These are phyloP conservation scores for Leccinum griseonigrum DNA, from an alignment of 1,284 basidiomycete genomes.

Conservation along the genomic window DNA sequence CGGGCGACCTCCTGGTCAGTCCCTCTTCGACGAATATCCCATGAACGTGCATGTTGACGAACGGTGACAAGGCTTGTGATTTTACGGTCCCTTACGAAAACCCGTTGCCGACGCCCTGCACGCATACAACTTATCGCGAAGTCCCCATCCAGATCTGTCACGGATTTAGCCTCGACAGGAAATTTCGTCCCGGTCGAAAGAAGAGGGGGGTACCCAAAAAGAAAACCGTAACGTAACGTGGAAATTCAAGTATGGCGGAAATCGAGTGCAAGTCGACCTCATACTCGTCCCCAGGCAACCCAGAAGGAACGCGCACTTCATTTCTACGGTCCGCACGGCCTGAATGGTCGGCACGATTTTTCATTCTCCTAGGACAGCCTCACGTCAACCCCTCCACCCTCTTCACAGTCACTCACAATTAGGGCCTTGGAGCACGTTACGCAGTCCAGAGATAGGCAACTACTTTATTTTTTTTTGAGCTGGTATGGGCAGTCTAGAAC, in stretches of 20 bases:
- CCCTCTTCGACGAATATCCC: not conserved
- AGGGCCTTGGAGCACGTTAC: slow-evolving; percentile 11
- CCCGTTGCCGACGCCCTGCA: slow-evolving; percentile 9
- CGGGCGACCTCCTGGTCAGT: not conserved
- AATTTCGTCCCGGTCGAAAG: slow-evolving; percentile 11
- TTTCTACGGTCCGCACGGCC: slow-evolving; percentile 11
- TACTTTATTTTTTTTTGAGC: not conserved
- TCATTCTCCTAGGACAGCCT: slow-evolving; percentile 30
- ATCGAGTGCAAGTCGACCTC: not conserved
- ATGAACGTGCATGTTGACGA: not conserved
- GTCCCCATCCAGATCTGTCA: slow-evolving; percentile 10
- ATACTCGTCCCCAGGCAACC: slow-evolving; percentile 9
- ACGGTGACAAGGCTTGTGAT: slow-evolving; percentile 1
- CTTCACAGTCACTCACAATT: slow-evolving; percentile 1
- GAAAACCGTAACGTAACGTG: slow-evolving; percentile 24
- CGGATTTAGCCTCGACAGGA: slow-evolving; percentile 11
- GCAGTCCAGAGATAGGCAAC: slow-evolving; percentile 11
- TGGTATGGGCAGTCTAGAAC: slow-evolving; percentile 11
- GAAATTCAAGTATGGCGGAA: not conserved
- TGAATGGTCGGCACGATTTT: slow-evolving; percentile 9
- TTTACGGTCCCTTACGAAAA: slow-evolving; percentile 25
- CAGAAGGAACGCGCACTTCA: slow-evolving; percentile 22
- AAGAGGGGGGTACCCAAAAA: not conserved
- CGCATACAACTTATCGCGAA: slow-evolving; percentile 19
- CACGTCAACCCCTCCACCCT: not conserved